Evolutionary conservation across 2,329 filamentous ascomycete species (phyloP).

Genomic region (Ceratocystis papillata): DNA sequence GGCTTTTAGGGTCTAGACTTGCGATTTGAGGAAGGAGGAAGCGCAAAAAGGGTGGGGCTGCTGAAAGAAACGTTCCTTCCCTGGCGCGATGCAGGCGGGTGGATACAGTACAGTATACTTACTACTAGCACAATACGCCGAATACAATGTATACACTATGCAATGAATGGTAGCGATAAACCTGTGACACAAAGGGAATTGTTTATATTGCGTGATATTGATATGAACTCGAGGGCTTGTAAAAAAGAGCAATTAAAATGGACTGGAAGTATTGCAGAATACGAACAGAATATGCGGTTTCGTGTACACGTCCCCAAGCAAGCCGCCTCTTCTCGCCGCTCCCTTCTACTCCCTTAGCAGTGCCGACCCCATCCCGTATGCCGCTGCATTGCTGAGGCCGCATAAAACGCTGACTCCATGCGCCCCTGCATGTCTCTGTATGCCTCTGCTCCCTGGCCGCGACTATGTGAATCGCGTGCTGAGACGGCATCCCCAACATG

Average conservation of each 20-base stretch:
- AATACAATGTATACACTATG: too few relatives aligned
- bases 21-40: not conserved
- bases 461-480: constrained; percentile 35
- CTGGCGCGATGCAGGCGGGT: not conserved
- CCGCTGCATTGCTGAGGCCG: constrained; percentile 3
- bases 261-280: not conserved
- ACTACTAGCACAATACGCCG: not conserved
- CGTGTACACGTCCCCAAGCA: too few relatives aligned
- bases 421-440: constrained; percentile 44
- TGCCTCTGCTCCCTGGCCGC: constrained; percentile 41
- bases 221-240: not conserved
- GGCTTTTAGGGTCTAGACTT: not conserved
- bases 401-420: constrained; percentile 35
- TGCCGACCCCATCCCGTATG: constrained; percentile 14
- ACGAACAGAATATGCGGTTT: too few relatives aligned
- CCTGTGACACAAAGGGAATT: not conserved
- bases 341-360: not conserved
- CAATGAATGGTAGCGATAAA: too few relatives aligned
- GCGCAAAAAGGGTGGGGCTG: not conserved
- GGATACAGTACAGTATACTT: not conserved
- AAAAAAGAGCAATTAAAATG: not conserved
- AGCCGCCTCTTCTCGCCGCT: not conserved
- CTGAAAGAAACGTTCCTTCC: not conserved
- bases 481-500: constrained; percentile 38
- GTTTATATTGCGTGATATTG: not conserved